Evolutionary conservation across 1,139 yeast species (phyloP).

Genomic region (Candida pseudoviswanathii): DNA sequence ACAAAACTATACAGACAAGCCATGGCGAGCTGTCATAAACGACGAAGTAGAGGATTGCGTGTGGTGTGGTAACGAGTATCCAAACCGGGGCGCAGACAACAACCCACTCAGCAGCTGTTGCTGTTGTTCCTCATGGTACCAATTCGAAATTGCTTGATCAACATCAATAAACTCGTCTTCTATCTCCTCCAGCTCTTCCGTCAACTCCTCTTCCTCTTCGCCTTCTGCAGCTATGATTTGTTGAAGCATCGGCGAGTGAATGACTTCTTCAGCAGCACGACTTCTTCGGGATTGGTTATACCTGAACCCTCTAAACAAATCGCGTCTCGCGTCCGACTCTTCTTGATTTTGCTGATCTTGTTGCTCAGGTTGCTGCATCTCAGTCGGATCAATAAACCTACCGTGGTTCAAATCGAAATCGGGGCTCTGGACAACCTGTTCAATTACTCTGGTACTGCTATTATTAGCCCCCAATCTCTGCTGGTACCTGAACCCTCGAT

Average conservation of each 20-base stretch:
- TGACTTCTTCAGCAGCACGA: background rate
- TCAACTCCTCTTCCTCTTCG: background rate
- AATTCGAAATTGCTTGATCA: slow-evolving; percentile 13
- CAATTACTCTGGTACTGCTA: slow-evolving; percentile 3
- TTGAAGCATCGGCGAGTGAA: slow-evolving; percentile 2
- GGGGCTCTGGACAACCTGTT: slow-evolving; percentile 6
- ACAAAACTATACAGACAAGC: slow-evolving; percentile 1
- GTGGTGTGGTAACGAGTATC: slow-evolving; percentile 8
- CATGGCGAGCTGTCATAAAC: slow-evolving; percentile 13
- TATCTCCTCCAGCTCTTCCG: background rate
- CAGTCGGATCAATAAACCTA: slow-evolving; percentile 5
- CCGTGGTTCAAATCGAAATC: slow-evolving; percentile 8
- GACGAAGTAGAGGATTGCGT: slow-evolving; percentile 12
- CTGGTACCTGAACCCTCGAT: slow-evolving; percentile 14
- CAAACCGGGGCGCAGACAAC: slow-evolving; percentile 6
- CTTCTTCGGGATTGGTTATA: slow-evolving; percentile 12
- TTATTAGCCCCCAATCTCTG: background rate
- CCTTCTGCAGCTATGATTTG: slow-evolving; percentile 1
- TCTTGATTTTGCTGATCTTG: slow-evolving; percentile 2
- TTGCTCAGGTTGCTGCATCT: background rate
- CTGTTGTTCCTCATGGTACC: slow-evolving; percentile 2
- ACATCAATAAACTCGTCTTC: slow-evolving; percentile 15
- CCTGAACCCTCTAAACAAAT: slow-evolving; percentile 14
- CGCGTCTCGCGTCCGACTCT: slow-evolving; percentile 10
- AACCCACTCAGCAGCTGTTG: slow-evolving; percentile 1